These are phyloP conservation scores for Trifolium pratense DNA, from an alignment of 306 rosid species.

Conservation along the genomic window DNA sequence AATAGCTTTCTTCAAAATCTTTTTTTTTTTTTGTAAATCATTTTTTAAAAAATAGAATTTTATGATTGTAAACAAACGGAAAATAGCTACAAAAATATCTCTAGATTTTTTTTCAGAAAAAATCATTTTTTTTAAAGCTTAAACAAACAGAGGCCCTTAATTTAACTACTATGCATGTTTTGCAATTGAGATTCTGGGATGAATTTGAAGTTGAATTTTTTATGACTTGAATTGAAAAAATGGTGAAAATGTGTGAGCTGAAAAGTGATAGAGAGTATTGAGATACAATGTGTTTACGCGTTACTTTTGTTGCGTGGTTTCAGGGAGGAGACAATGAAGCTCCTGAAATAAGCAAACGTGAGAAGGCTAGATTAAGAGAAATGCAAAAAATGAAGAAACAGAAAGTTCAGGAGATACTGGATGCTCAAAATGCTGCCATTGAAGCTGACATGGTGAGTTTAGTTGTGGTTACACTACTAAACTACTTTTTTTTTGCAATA, in stretches of 20 bases:
- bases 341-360: conserved; percentile 84
- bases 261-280: background rate
- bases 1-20: no score
- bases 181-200: background rate
- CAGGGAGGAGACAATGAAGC: conserved; percentile 54
- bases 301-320: conserved; percentile 1
- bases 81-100: no score
- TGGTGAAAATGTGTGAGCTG: background rate
- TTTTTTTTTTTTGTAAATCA: no score
- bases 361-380: conserved; percentile 76
- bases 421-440: conserved; percentile 85
- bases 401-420: conserved; percentile 91
- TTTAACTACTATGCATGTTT: background rate
- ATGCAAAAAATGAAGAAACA: conserved; percentile 85
- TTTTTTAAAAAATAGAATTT: no score
- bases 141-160: no score
- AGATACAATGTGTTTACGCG: background rate
- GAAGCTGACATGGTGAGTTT: conserved; percentile 91
- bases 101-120: no score
- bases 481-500: background rate
- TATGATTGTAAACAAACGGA: no score
- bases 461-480: background rate
- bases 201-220: conserved; percentile 14
- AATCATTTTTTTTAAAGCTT: no score
- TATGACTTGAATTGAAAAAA: conserved; percentile 30